These are phyloP conservation scores for Desmodesmus armatus DNA, from an alignment of 139 green algal genomes.

Conservation along the genomic window DNA sequence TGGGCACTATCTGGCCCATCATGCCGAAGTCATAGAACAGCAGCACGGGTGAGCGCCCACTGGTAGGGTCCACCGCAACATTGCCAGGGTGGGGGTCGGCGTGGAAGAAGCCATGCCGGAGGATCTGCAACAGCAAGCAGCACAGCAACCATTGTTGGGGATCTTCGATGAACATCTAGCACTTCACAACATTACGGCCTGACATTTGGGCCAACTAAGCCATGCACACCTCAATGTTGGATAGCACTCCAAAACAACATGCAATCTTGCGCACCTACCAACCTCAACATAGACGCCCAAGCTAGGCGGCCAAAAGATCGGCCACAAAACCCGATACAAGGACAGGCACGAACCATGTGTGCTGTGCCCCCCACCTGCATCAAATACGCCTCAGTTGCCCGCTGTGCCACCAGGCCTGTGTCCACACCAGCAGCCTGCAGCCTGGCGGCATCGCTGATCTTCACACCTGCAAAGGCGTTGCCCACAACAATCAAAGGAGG, in stretches of 20 bases:
- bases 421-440: slow-evolving; percentile 67
- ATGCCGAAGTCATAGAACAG: slow-evolving; percentile 65
- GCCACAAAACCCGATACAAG: too few species aligned
- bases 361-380: slow-evolving; percentile 89
- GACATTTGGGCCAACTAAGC: too few species aligned
- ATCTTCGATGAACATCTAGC: too few species aligned
- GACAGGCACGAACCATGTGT: too few species aligned
- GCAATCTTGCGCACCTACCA: too few species aligned
- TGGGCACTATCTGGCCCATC: slow-evolving; percentile 59
- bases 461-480: slow-evolving; percentile 48
- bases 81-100: slow-evolving; percentile 77
- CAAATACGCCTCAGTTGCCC: slow-evolving; percentile 95
- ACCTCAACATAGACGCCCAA: too few species aligned
- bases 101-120: slow-evolving; percentile 92
- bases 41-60: slow-evolving; percentile 68
- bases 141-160: too few species aligned
- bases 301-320: too few species aligned
- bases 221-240: too few species aligned
- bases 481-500: not conserved
- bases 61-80: slow-evolving; percentile 90
- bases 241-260: too few species aligned
- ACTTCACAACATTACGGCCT: too few species aligned
- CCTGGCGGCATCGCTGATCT: slow-evolving; percentile 69
- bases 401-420: slow-evolving; percentile 70
- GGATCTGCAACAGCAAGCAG: slow-evolving; percentile 41